Percentiles rank a stretch among this genome's conserved stretches.
Evolutionary conservation across 2,329 filamentous ascomycete genomes (phyloP).

Genomic region (Ophiostoma angusticollis): DNA sequence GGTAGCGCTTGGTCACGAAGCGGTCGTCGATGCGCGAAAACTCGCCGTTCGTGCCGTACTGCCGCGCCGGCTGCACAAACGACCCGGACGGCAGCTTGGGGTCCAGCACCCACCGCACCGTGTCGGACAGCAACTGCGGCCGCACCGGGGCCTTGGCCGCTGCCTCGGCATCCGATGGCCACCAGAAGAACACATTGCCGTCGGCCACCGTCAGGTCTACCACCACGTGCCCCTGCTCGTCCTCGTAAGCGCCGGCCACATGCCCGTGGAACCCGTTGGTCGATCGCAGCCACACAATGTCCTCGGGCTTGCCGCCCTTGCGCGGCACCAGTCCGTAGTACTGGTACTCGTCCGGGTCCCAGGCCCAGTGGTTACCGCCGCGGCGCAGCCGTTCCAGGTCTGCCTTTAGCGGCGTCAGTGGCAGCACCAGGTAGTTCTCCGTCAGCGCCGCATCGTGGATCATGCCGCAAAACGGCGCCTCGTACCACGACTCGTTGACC

Average conservation of each 20-base stretch:
- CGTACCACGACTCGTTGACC: slow-evolving; percentile 34
- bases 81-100: slow-evolving; percentile 24
- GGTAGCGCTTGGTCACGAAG: slow-evolving; percentile 29
- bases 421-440: slow-evolving; percentile 34
- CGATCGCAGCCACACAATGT: slow-evolving; percentile 38
- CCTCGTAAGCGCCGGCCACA: slow-evolving; percentile 35
- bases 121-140: slow-evolving; percentile 26
- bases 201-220: slow-evolving; percentile 31
- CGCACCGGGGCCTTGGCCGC: slow-evolving; percentile 15
- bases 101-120: slow-evolving; percentile 28
- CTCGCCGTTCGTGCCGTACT: slow-evolving; percentile 32
- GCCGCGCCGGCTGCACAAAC: slow-evolving; percentile 23
- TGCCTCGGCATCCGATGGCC: slow-evolving; percentile 22
- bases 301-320: slow-evolving; percentile 34
- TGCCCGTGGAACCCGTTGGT: slow-evolving; percentile 39
- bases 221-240: slow-evolving; percentile 30
- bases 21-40: slow-evolving; percentile 38
- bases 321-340: slow-evolving; percentile 42
- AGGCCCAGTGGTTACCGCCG: slow-evolving; percentile 37
- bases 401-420: slow-evolving; percentile 35
- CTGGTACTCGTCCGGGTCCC: slow-evolving; percentile 41
- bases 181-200: slow-evolving; percentile 34
- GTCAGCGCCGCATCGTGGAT: slow-evolving; percentile 37
- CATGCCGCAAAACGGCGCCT: slow-evolving; percentile 38
- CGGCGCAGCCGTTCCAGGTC: slow-evolving; percentile 29